Base-by-base conservation (phyloP, 2,329 filamentous ascomycete species). In the Alternaria arborescens region DNA sequence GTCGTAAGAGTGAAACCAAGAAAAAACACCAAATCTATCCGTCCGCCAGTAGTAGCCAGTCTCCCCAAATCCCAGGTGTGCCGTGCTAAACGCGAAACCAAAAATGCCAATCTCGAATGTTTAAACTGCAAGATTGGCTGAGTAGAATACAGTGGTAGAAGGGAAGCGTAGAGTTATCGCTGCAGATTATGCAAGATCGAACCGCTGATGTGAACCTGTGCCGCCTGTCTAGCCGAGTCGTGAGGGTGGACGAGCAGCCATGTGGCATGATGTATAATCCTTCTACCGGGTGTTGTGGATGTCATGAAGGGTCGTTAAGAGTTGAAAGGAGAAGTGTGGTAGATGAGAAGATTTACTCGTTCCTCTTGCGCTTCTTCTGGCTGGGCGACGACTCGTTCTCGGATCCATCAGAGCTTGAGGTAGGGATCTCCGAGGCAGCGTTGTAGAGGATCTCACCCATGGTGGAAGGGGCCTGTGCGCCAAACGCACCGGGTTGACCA, bases 351-450 rank as follows among this genome's bases (percentile, higher is more conserved):
- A 32, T 61, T 65, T 86, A 86, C 69, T 84, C 82, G 64, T 86
- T 91, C 80, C 89, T 86, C 89, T 94, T 95, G 60, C 68, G 67
- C 86, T 92, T 92, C 82, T 88, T 87, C 72, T 82, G 81, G 75
- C 75, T 51, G 67, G 76, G 52, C 67, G 73, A 65, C 28, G 77
- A 74, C 55, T 82, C 81, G 28, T 72, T 61, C 62, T 80, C 78
- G 4, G 77, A 79, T 66, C 71, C 76, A 40, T 75, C 72, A 6
- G 75, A 77, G 52, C 72, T 73, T 51, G 73, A 76, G 34, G 71
- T 76, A 52, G 76, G 78, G 59, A 79, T 73, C 52, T 70, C 69
- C 18, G 73, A 70, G 34, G 78, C 78, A 55, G 78, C 78, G 22
- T 75, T 68, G 69, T 77, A 81, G 53, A 81, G 77, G 43, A 77